Percentiles rank a stretch among this genome's conserved stretches.
Evolutionary conservation across 306 rosid genomes (phyloP).

Genomic region (Amphicarpaea edgeworthii): DNA sequence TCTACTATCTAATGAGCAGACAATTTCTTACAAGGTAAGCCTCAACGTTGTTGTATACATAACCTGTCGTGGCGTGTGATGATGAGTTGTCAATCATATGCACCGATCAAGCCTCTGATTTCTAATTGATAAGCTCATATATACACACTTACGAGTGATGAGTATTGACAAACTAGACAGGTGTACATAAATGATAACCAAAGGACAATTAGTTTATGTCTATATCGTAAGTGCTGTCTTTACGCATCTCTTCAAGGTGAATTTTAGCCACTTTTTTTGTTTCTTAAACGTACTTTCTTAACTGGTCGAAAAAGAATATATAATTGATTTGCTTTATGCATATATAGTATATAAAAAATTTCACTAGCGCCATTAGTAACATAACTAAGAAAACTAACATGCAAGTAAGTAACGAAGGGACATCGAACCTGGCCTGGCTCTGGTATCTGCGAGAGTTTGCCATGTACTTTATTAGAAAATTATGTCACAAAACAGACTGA

Average conservation of each 20-base stretch:
- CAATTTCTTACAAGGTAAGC: too few species aligned
- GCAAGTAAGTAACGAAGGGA: not conserved
- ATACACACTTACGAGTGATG: not conserved
- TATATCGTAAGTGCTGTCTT: not conserved
- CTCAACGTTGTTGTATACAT: not conserved
- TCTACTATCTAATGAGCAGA: too few species aligned
- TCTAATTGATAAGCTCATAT: not conserved
- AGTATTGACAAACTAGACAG: not conserved
- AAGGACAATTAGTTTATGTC: conserved; percentile 1
- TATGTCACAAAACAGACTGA: not conserved
- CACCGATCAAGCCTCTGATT: conserved; percentile 22
- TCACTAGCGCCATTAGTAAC: not conserved
- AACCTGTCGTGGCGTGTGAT: not conserved
- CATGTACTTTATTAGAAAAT: conserved; percentile 12
- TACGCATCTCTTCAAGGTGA: conserved; percentile 10
- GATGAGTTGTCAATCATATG: conserved; percentile 29
- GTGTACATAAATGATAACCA: conserved; percentile 3
- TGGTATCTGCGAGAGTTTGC: not conserved
- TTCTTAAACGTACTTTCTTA: not conserved
- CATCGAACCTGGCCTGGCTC: not conserved
- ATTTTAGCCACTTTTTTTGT: not conserved
- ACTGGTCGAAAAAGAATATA: not conserved
- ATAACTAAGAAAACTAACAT: not conserved
- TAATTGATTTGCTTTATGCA: not conserved
- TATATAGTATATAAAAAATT: not conserved